phyloP scores from a whole-genome alignment of 2,329 filamentous ascomycete species.

The Nigrograna mackinnonii region DNA sequence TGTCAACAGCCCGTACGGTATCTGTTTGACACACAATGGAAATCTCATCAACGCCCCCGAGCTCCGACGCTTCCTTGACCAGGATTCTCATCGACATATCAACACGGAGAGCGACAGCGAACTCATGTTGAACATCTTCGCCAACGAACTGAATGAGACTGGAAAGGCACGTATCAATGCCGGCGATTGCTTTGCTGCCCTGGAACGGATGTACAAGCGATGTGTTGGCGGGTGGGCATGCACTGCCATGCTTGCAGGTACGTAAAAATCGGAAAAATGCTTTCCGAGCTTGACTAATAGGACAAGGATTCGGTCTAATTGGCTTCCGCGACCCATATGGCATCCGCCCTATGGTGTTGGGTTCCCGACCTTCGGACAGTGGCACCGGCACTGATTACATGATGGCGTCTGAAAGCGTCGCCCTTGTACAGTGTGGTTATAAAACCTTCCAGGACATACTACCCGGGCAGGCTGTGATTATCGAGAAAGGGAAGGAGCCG shows the following conservation, averaged over 20 bases:
- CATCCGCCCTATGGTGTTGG: constrained; percentile 81
- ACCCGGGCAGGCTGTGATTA: constrained; percentile 84
- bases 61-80: constrained; percentile 72
- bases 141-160: constrained; percentile 77
- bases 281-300: constrained; percentile 12
- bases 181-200: constrained; percentile 74
- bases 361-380: constrained; percentile 70
- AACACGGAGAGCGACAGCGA: constrained; percentile 91
- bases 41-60: constrained; percentile 82
- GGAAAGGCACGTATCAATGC: constrained; percentile 80
- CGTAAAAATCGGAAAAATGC: constrained; percentile 9
- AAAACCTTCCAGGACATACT: constrained; percentile 74
- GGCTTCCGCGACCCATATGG: constrained; percentile 79
- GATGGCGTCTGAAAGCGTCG: constrained; percentile 87
- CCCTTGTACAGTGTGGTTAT: constrained; percentile 81
- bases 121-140: constrained; percentile 86
- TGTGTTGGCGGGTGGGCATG: constrained; percentile 80
- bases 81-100: constrained; percentile 81
- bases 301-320: constrained; percentile 71
- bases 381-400: constrained; percentile 78
- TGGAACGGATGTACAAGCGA: constrained; percentile 72
- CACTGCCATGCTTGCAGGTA: constrained; percentile 77
- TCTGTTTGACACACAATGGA: constrained; percentile 82
- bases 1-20: constrained; percentile 82
- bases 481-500: constrained; percentile 75